A percentile compares a stretch with the other conserved stretches of the same genome.
Conservation (phyloP, 352 stramenopile genomes). For the Pythium diclinum region DNA sequence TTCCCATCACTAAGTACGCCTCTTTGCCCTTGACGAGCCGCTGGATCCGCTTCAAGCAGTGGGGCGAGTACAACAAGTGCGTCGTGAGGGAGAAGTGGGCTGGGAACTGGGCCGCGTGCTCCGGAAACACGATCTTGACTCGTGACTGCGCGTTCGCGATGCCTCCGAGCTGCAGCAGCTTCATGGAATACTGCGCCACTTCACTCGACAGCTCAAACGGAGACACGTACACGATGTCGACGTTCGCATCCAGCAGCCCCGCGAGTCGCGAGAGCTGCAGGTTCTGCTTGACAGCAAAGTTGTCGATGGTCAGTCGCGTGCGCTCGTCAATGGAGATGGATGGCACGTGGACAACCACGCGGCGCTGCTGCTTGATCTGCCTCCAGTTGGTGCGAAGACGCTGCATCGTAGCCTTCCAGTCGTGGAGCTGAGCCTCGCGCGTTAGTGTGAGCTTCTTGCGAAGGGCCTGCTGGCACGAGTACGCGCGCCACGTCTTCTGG, state of each 20-base stretch:
- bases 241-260: slow-evolving; percentile 59
- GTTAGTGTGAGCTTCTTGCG: slow-evolving; percentile 36
- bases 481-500: slow-evolving; percentile 60
- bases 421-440: slow-evolving; percentile 34
- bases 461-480: slow-evolving; percentile 38
- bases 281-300: slow-evolving; percentile 78
- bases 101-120: slow-evolving; percentile 79
- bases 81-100: slow-evolving; percentile 79
- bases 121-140: slow-evolving; percentile 81
- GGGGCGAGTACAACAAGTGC: slow-evolving; percentile 80
- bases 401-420: slow-evolving; percentile 51
- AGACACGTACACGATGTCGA: slow-evolving; percentile 88
- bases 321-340: slow-evolving; percentile 76
- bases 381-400: slow-evolving; percentile 50
- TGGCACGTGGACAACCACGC: slow-evolving; percentile 79
- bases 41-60: slow-evolving; percentile 67
- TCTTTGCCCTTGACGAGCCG: slow-evolving; percentile 54
- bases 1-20: slow-evolving; percentile 74
- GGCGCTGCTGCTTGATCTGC: slow-evolving; percentile 42
- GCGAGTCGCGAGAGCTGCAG: slow-evolving; percentile 78
- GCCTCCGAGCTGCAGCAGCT: slow-evolving; percentile 79
- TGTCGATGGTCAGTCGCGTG: slow-evolving; percentile 55
- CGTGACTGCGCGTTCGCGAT: slow-evolving; percentile 52
- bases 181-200: slow-evolving; percentile 79
- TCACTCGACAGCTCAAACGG: slow-evolving; percentile 78